phyloP scores from a whole-genome alignment of 257 asterid species.

The Solanum tarapatanum region DNA sequence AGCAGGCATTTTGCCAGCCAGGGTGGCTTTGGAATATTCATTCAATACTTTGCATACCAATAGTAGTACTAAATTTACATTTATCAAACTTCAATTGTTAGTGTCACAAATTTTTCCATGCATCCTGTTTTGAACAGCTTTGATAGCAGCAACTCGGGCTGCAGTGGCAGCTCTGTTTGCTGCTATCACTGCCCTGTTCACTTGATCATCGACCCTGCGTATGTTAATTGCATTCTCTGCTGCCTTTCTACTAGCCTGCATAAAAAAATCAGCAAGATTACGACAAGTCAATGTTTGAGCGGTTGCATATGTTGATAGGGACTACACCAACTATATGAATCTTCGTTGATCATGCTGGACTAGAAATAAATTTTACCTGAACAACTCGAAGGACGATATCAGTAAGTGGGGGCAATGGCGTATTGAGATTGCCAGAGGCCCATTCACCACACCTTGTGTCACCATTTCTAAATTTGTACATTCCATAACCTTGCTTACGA shows the following conservation, averaged over 20 bases:
- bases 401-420: conserved; percentile 19
- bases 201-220: conserved; percentile 52
- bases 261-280: not conserved
- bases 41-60: not conserved
- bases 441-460: conserved; percentile 65
- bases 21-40: conserved; percentile 16
- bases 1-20: conserved; percentile 15
- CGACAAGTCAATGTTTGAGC: not conserved
- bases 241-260: conserved; percentile 71
- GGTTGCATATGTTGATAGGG: not conserved
- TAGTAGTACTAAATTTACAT: conserved; percentile 21
- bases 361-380: conserved; percentile 26
- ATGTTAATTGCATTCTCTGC: conserved; percentile 53
- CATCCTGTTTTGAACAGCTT: conserved; percentile 80
- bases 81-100: conserved; percentile 16
- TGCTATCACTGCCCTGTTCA: conserved; percentile 63
- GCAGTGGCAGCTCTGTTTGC: conserved; percentile 86
- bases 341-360: not conserved
- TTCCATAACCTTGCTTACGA: conserved; percentile 74
- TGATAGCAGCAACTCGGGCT: conserved; percentile 87
- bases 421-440: conserved; percentile 54
- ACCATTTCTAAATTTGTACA: conserved; percentile 59
- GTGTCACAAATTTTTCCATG: conserved; percentile 64
- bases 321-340: not conserved
- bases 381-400: conserved; percentile 55